Conservation (phyloP, 140 eudicot genomes). For the Bidens hawaiensis region DNA sequence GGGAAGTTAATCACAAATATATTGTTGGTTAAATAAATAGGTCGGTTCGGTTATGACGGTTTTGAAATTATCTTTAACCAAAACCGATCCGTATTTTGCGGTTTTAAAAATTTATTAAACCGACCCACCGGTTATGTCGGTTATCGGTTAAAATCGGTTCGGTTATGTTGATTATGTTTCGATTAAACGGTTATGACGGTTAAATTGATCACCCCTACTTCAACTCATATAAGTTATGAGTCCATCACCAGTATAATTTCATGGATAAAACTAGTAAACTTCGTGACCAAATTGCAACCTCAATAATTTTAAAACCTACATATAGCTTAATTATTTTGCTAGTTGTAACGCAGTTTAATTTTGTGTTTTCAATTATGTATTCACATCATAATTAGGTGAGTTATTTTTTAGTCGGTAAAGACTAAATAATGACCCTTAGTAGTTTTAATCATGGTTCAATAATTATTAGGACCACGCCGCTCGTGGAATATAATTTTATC, state of each 20-base stretch:
- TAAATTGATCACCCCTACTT: no score
- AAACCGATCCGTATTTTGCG: no score
- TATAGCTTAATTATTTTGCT: constrained; percentile 28
- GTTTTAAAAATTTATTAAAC: no score
- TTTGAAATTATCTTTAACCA: no score
- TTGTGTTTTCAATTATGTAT: constrained; percentile 8
- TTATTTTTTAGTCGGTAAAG: constrained; percentile 16
- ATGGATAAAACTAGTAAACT: not conserved
- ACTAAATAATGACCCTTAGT: constrained; percentile 12
- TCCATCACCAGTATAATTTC: not conserved
- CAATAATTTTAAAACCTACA: not conserved
- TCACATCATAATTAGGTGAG: constrained; percentile 26
- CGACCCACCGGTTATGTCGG: no score
- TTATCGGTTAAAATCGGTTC: no score
- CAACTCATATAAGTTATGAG: no score
- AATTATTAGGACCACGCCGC: constrained; percentile 20
- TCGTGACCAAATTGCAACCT: constrained; percentile 1
- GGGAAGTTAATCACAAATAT: no score
- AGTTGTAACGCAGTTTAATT: constrained; percentile 20
- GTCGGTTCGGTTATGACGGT: no score
- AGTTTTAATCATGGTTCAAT: constrained; percentile 16
- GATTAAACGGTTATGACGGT: no score
- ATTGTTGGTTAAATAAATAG: no score
- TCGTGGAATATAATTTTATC: constrained; percentile 4
- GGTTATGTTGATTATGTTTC: no score